phyloP scores from a whole-genome alignment of 768 basidiomycete species.

The Boletus vermiculosoides region DNA sequence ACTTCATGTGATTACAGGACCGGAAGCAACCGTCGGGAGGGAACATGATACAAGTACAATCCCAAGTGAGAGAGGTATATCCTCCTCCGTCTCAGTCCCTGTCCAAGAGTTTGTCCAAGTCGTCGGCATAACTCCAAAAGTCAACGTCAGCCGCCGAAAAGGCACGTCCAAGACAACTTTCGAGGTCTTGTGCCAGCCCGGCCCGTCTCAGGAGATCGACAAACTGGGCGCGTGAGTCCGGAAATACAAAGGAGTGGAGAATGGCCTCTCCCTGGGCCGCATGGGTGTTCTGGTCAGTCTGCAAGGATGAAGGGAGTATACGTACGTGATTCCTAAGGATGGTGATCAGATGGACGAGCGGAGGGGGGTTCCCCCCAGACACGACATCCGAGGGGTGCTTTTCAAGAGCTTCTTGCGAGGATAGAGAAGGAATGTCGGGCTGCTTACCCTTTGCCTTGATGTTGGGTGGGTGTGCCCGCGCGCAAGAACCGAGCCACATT shows the following conservation, averaged over 20 bases:
- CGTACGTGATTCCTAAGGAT: conserved; percentile 63
- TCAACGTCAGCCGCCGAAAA: conserved; percentile 46
- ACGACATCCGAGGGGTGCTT: conserved; percentile 10
- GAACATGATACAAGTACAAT: neutral
- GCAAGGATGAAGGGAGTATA: conserved; percentile 10
- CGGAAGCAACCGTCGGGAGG: neutral
- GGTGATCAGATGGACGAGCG: conserved; percentile 44
- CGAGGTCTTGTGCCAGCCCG: conserved; percentile 39
- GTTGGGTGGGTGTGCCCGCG: conserved; percentile 9
- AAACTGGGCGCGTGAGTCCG: conserved; percentile 71
- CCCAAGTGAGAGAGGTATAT: neutral
- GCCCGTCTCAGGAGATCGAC: conserved; percentile 51
- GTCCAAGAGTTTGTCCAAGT: conserved; percentile 4
- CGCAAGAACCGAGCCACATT: conserved; percentile 56
- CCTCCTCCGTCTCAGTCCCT: conserved; percentile 1
- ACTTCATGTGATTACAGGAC: conserved; percentile 7
- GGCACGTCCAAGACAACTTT: conserved; percentile 21
- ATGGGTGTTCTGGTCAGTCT: conserved; percentile 11
- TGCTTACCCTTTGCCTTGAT: conserved; percentile 43
- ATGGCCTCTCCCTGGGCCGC: conserved; percentile 51
- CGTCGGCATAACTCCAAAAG: conserved; percentile 65
- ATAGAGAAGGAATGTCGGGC: conserved; percentile 32
- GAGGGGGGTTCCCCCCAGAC: conserved; percentile 20
- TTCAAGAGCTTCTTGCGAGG: conserved; percentile 8
- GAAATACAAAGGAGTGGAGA: conserved; percentile 62